Evolutionary conservation across 169 alveolate genomes (phyloP).

Genomic region (Cardiosporidium cionae): DNA sequence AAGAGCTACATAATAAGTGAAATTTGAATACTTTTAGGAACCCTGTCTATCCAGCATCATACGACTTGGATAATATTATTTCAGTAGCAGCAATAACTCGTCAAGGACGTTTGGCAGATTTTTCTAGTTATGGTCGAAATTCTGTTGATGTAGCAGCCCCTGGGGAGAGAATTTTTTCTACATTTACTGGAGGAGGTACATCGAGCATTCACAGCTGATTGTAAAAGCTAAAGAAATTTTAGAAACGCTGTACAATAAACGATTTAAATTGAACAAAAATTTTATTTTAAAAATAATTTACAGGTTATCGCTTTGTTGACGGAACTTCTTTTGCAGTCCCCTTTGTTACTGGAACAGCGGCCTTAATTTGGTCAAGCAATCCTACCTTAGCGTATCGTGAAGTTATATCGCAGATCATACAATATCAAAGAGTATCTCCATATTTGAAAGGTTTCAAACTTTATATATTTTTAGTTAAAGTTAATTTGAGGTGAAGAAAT

Average conservation of each 20-base stretch:
- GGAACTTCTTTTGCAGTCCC: constrained; percentile 59
- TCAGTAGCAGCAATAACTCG: constrained; percentile 33
- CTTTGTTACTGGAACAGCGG: constrained; percentile 50
- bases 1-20: no score
- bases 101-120: constrained; percentile 27
- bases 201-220: no score
- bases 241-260: no score
- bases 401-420: constrained; percentile 26
- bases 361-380: constrained; percentile 39
- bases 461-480: no score
- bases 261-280: no score
- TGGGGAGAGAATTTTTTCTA: constrained; percentile 22
- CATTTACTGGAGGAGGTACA: constrained; percentile 7
- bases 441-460: constrained; percentile 13
- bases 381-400: constrained; percentile 41
- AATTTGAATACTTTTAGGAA: no score
- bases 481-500: not conserved
- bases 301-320: constrained; percentile 35
- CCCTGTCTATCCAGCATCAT: constrained; percentile 35
- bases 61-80: constrained; percentile 26
- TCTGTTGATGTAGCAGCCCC: constrained; percentile 41
- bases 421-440: constrained; percentile 21
- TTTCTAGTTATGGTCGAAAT: constrained; percentile 29
- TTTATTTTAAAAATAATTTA: not conserved
- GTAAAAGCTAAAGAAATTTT: no score